Evolutionary conservation across 148 eudicot species (phyloP).

Genomic region (Rhododendron molle): DNA sequence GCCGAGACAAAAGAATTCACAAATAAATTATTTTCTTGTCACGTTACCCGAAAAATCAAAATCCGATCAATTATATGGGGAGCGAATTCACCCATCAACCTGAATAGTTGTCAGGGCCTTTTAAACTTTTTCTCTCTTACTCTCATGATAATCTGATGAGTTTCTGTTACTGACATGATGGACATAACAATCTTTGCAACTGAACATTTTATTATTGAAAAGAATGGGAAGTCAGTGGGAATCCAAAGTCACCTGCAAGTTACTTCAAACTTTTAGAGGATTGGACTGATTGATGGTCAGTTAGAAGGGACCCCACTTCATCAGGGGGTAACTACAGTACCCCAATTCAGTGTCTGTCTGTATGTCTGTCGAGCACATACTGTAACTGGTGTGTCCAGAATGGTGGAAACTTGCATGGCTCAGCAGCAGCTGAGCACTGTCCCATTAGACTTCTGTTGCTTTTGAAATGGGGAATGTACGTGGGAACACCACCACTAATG

Average conservation of each 20-base stretch:
- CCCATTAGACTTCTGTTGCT: background rate
- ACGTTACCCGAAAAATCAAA: no score
- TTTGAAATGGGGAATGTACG: background rate
- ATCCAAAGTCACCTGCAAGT: background rate
- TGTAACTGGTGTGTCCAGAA: background rate
- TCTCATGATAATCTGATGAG: background rate
- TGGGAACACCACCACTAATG: background rate
- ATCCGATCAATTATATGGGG: no score
- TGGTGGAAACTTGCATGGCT: background rate
- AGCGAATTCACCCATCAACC: no score
- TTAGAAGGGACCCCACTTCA: background rate
- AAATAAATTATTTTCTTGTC: no score
- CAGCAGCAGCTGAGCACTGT: background rate
- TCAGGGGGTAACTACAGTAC: background rate
- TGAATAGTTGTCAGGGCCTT: no score
- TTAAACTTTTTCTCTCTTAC: background rate
- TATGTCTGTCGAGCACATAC: no score
- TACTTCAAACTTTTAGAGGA: background rate
- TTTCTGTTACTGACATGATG: background rate
- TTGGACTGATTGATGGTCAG: background rate
- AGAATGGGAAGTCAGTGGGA: background rate
- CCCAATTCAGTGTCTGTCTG: background rate
- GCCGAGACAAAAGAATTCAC: no score
- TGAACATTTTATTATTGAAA: background rate
- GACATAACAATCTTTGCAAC: background rate